Base-by-base conservation (phyloP, 495 filamentous ascomycete genomes). In the Endocarpon pusillum region DNA sequence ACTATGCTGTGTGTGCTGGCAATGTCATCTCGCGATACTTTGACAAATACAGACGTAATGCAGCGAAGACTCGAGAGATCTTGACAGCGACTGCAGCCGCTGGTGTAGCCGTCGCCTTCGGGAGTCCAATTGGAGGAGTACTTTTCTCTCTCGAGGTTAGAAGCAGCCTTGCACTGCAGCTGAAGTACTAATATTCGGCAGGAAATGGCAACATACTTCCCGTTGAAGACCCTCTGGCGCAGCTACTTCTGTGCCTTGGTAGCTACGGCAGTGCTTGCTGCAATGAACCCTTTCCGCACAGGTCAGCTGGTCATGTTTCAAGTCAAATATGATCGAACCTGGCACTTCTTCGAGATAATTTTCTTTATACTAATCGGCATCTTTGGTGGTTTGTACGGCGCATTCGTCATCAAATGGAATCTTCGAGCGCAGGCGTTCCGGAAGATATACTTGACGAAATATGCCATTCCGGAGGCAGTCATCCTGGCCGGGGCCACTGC, bases 241-340 rank as follows among this genome's bases (percentile, higher is more conserved):
- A 92, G 82, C 47, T 97, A 96, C 53, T 97, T 96, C 50, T 97
- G 89, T 54, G 91, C 91, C 22, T 58, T 97, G 37, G 89, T 97
- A 10, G 91, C 91, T 15, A 97, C 91, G 4, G 83, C 85, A 19
- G 82, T 94, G 1, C 58, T 97, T 15, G 82, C 89, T 12, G 72
- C 80, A 22, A 91, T 97, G 80, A 97, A 97, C 46, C 89, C 89
- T 21, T 97, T 97, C 51, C 64, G 89, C 35, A 97, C 89, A 1
- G 89, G 89, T n/a, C 91, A 96, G 45, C 67, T 97, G 24, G 89
- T 97, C 67, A 97, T 97, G 89, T 97, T 97, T 57, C 83, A 93
- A 48, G 89, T 97, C 44, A 71, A 70, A 44, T 97, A 97, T 49
- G 91, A 97, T 55, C 78, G 91, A 14, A 75, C 75, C 3, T 97